These are phyloP conservation scores for Cryptococcus sp. DNA, from an alignment of 1,284 basidiomycete species.

Conservation along the genomic window DNA sequence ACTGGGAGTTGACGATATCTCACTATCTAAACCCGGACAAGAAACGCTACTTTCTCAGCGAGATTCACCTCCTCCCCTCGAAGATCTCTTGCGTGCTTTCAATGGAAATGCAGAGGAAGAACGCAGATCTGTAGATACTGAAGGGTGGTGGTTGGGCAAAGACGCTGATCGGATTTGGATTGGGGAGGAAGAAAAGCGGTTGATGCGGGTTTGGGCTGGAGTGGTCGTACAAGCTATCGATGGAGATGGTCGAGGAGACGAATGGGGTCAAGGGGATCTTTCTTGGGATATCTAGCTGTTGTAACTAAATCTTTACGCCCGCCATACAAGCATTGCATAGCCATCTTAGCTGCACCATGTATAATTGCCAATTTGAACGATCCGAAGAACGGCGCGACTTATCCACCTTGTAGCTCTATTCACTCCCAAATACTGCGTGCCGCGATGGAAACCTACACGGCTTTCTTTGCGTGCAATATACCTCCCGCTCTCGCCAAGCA, in stretches of 20 bases:
- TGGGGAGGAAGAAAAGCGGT: constrained; percentile 30
- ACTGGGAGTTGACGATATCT: constrained; percentile 31
- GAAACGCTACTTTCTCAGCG: constrained; percentile 20
- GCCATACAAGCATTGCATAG: too few relatives aligned
- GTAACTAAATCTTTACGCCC: too few relatives aligned
- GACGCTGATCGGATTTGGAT: constrained; percentile 34
- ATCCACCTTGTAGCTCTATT: too few relatives aligned
- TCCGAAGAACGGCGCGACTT: too few relatives aligned
- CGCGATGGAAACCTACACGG: too few relatives aligned
- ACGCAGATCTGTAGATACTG: constrained; percentile 4
- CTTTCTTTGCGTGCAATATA: too few relatives aligned
- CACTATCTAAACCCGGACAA: constrained; percentile 22
- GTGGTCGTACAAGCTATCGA: constrained; percentile 36
- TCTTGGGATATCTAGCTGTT: constrained; percentile 33
- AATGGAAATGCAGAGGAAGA: constrained; percentile 1
- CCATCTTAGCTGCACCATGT: too few relatives aligned
- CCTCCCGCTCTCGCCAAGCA: too few relatives aligned
- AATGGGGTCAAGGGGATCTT: constrained; percentile 32
- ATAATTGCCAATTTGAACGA: too few relatives aligned
- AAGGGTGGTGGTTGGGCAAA: constrained; percentile 31
- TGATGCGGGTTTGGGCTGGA: constrained; percentile 37
- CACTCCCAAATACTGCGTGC: too few relatives aligned
- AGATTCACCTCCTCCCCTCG: constrained; percentile 36
- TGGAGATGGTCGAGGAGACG: constrained; percentile 18
- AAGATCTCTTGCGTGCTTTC: constrained; percentile 24